Evolutionary conservation across 495 filamentous ascomycete genomes (phyloP).

Genomic region (Podospora didyma): DNA sequence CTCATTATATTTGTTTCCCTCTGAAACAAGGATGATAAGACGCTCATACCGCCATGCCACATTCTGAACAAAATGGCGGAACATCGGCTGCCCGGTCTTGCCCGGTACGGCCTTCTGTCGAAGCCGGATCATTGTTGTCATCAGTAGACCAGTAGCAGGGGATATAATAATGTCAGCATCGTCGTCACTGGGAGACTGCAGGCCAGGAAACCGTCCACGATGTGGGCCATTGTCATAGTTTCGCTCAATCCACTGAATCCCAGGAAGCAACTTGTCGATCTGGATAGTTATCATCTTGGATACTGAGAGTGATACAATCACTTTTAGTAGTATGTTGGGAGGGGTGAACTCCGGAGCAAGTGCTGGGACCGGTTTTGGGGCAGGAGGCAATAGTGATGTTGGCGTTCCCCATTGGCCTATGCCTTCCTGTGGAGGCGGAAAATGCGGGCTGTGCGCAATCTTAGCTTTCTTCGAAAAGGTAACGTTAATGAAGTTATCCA

Average conservation of each 20-base stretch:
- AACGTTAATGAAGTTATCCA: constrained; percentile 45
- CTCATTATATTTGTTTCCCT: constrained; percentile 39
- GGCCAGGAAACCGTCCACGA: constrained; percentile 23
- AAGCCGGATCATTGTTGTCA: constrained; percentile 68
- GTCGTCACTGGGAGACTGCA: constrained; percentile 33
- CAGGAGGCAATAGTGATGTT: constrained; percentile 9
- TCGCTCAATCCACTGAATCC: constrained; percentile 55
- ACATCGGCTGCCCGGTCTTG: constrained; percentile 38
- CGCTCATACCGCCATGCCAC: constrained; percentile 62
- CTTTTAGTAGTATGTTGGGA: constrained; percentile 25
- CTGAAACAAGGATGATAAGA: constrained; percentile 66
- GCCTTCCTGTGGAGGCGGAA: constrained; percentile 1
- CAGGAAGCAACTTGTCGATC: constrained; percentile 49
- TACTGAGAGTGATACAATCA: constrained; percentile 49
- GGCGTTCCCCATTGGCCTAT: background rate
- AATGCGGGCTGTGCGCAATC: constrained; percentile 23
- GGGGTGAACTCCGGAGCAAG: constrained; percentile 15
- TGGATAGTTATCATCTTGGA: constrained; percentile 41
- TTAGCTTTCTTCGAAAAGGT: constrained; percentile 31
- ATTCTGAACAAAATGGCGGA: constrained; percentile 54
- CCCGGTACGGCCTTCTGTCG: constrained; percentile 71
- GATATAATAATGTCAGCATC: constrained; percentile 80
- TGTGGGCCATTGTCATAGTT: constrained; percentile 47
- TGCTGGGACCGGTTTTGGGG: constrained; percentile 17
- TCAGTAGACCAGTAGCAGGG: constrained; percentile 62